Evolutionary conservation across 805 yeast species (phyloP), one percentile per base, ranked within the genome.

Genomic region (Candida palmyrensis): DNA sequence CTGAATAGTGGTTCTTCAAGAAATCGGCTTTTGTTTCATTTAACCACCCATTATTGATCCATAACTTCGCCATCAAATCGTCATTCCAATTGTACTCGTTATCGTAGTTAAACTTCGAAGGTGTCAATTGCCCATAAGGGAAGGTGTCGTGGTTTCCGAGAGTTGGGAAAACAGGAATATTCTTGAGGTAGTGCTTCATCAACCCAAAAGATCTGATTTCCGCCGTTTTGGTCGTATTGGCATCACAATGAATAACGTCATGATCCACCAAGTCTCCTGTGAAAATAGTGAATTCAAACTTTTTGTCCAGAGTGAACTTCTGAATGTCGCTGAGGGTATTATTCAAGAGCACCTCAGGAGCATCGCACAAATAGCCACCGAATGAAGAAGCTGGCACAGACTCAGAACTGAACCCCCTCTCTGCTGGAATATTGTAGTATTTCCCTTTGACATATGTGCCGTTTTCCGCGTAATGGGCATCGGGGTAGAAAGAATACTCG

Each of bases 181-280:
- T 61, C 13, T 66, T 59, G 37, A 80, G 64, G 43, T 45, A 64
- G 35, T 57, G 55, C 38, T 79, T 80, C 65, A 80, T 62, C 38
- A 78, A 70, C 11, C 65, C 72, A 27, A 82, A 85, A 40, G 82
- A 77, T 48, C 62, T 81, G 35, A 87, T 77, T 35, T 82, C 94
- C 6, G 81, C 79, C 6, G 70, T 84, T 6, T 67, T 85, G 40
- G 84, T 88, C 38, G 75, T 72, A 26, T 78, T 83, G 28, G 72
- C 62, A 30, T 71, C 70, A 46, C 70, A 66, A 29, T 66, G 63
- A 9, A 61, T 47, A 36, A 71, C 75, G 43, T 74, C 79, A 48
- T 81, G 89, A 51, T 81, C 87, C 34, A 80, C 81, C 49, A 79
- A 63, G 48, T 81, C 89, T 36, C 88, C 88, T 4, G 87, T 81